Percentiles rank a stretch among this genome's conserved stretches.
Evolutionary conservation across 129 eudicot genomes (phyloP).

Genomic region (Ambrosia artemisiifolia): DNA sequence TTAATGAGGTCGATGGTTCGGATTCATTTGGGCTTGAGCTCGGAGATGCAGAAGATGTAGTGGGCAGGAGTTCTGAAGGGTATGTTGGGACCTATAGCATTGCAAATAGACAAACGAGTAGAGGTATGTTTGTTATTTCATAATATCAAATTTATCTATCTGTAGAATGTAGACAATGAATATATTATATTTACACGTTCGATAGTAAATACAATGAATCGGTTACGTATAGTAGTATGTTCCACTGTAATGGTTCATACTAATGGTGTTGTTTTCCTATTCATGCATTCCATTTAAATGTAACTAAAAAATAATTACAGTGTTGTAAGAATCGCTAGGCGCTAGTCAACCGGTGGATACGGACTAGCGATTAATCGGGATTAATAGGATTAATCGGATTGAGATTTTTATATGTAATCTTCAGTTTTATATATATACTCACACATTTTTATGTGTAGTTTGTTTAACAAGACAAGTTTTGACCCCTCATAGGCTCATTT

Average conservation of each 20-base stretch:
- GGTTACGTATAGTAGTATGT: background rate
- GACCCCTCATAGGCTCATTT: no score
- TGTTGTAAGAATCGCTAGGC: no score
- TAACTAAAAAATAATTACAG: background rate
- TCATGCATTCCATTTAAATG: background rate
- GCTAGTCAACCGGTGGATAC: no score
- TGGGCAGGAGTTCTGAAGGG: constrained; percentile 58
- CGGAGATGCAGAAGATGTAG: constrained; percentile 46
- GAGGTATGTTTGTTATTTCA: constrained; percentile 52
- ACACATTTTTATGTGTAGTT: no score
- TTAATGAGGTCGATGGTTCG: constrained; percentile 56
- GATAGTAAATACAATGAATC: background rate
- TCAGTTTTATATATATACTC: no score
- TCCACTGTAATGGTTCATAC: background rate
- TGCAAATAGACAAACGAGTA: constrained; percentile 65
- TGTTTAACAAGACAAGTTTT: no score
- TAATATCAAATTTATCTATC: background rate
- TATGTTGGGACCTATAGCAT: constrained; percentile 56
- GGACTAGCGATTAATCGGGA: no score
- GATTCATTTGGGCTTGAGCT: constrained; percentile 62
- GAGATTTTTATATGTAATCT: no score
- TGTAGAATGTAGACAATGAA: background rate
- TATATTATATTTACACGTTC: background rate
- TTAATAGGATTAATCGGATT: no score
- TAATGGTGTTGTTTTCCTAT: background rate